A percentile compares a stretch with the other conserved stretches of the same genome.
These are phyloP conservation scores for Typha latifolia DNA, from an alignment of 176 grass and related monocot species.

Conservation along the genomic window DNA sequence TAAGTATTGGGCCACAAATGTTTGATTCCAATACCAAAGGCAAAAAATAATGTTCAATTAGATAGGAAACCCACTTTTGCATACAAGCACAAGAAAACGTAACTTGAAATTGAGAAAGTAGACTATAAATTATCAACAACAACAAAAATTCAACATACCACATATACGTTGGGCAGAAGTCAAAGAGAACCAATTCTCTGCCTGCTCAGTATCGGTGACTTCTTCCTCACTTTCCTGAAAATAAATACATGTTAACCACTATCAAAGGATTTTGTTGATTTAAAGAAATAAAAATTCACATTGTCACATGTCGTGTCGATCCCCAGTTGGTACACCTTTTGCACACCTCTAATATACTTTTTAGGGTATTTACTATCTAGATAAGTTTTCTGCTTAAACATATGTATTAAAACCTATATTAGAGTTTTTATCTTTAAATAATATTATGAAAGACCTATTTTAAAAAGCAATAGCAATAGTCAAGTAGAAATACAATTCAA, in stretches of 20 bases:
- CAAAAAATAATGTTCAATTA: too few relatives aligned
- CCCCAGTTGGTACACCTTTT: background rate
- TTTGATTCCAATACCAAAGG: too few relatives aligned
- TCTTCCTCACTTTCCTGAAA: conserved; percentile 95
- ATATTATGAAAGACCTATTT: too few relatives aligned
- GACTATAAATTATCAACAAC: conserved; percentile 6
- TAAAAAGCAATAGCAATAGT: too few relatives aligned
- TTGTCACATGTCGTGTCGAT: background rate
- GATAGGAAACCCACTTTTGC: too few relatives aligned
- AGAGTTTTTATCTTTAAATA: too few relatives aligned
- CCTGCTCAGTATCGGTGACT: conserved; percentile 88
- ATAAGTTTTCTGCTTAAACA: too few relatives aligned
- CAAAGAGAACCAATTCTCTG: conserved; percentile 99
- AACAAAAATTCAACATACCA: conserved; percentile 42
- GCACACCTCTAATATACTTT: too few relatives aligned
- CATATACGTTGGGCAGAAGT: conserved; percentile 97
- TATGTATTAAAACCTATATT: too few relatives aligned
- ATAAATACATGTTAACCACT: conserved; percentile 7
- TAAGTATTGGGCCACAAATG: too few relatives aligned
- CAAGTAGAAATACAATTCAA: too few relatives aligned
- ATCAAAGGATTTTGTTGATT: background rate
- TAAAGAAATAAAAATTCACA: background rate
- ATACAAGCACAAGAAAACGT: background rate
- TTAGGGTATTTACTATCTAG: too few relatives aligned
- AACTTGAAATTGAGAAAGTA: background rate